phyloP scores from a whole-genome alignment of 1,139 yeast genomes.

The Protomyces pachydermus region DNA sequence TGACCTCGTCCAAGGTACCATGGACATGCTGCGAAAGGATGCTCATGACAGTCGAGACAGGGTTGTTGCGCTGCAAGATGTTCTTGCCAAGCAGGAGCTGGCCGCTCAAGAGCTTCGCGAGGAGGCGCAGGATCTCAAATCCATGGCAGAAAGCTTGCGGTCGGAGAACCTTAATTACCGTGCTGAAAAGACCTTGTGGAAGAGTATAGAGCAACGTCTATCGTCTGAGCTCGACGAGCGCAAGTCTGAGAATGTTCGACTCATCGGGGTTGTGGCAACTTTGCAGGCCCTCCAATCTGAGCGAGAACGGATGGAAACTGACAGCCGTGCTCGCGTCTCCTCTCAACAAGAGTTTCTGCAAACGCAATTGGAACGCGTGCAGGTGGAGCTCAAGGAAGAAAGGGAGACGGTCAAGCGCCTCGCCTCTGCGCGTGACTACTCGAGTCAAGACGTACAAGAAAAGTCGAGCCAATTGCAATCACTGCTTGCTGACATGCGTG shows the following conservation, averaged over 20 bases:
- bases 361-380: conserved; percentile 44
- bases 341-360: conserved; percentile 54
- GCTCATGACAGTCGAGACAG: conserved; percentile 45
- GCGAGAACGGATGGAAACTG: conserved; percentile 52
- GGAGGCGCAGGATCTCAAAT: conserved; percentile 47
- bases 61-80: conserved; percentile 52
- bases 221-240: conserved; percentile 53
- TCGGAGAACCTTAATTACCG: conserved; percentile 49
- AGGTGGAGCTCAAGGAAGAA: conserved; percentile 50
- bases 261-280: conserved; percentile 57
- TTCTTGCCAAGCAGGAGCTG: conserved; percentile 50
- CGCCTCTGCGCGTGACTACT: conserved; percentile 2
- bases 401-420: conserved; percentile 36
- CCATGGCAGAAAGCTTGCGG: conserved; percentile 43
- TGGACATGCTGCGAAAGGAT: conserved; percentile 45
- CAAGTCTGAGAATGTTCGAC: conserved; percentile 55
- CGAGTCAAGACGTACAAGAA: conserved; percentile 55
- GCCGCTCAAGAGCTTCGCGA: conserved; percentile 57
- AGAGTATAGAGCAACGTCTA: conserved; percentile 51
- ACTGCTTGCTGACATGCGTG: conserved; percentile 47
- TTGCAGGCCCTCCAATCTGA: conserved; percentile 61
- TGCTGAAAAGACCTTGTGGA: conserved; percentile 54
- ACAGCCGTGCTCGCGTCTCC: conserved; percentile 50
- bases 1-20: conserved; percentile 39
- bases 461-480: conserved; percentile 55